phyloP scores from a whole-genome alignment of 169 alveolate species.

The Babesia divergens region DNA sequence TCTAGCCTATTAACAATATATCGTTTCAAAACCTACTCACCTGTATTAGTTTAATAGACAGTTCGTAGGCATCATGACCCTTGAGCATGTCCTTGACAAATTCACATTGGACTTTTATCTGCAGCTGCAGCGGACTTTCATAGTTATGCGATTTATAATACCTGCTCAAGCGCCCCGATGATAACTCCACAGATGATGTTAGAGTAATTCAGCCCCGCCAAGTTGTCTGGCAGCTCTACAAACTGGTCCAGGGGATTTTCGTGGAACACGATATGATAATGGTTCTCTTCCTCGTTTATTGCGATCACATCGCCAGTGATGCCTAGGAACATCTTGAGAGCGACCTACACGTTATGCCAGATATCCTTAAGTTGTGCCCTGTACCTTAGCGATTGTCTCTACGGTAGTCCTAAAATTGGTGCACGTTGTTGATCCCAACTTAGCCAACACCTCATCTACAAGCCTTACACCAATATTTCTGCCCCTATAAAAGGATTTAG shows the following conservation, averaged over 20 bases:
- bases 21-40: slow-evolving; percentile 7
- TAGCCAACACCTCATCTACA: slow-evolving; percentile 74
- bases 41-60: slow-evolving; percentile 69
- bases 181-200: slow-evolving; percentile 74
- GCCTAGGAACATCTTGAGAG: slow-evolving; percentile 78
- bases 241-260: slow-evolving; percentile 76
- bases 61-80: slow-evolving; percentile 72
- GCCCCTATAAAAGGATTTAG: slow-evolving; percentile 59
- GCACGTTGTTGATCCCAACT: slow-evolving; percentile 72
- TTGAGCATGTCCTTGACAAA: slow-evolving; percentile 78
- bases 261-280: slow-evolving; percentile 67
- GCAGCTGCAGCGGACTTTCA: slow-evolving; percentile 48
- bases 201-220: slow-evolving; percentile 69
- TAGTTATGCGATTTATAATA: background rate
- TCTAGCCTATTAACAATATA: slow-evolving; percentile 7
- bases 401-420: slow-evolving; percentile 72
- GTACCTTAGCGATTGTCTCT: slow-evolving; percentile 78
- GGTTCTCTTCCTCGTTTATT: slow-evolving; percentile 64
- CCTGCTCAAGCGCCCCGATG: slow-evolving; percentile 78
- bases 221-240: slow-evolving; percentile 73
- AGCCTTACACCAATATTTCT: slow-evolving; percentile 68
- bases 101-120: slow-evolving; percentile 73
- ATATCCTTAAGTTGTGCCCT: background rate
- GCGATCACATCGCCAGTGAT: slow-evolving; percentile 69
- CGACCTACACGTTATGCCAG: slow-evolving; percentile 52